Base-by-base conservation (phyloP, 345 rosid genomes). In the Eucalyptus pauciflora region DNA sequence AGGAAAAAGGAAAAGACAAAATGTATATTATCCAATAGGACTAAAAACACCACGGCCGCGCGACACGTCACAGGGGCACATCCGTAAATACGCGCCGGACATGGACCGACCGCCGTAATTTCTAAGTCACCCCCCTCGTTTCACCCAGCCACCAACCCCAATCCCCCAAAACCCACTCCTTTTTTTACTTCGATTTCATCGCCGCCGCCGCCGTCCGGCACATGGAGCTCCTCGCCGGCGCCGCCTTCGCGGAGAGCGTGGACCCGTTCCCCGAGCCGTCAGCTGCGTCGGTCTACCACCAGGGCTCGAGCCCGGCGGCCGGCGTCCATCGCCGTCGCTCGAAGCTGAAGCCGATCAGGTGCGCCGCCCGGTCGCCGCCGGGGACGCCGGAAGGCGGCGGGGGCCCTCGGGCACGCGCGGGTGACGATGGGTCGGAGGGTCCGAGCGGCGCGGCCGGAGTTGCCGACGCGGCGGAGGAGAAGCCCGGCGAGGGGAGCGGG, bases 271-370 rank as follows among this genome's bases (percentile, higher is more conserved):
- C 94, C 33, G 90, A 89, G 50, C 46, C 88, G 16, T 50, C 88
- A 89, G 88, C 58, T 4, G 91, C 88, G 56, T 69, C 56, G 8
- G 79, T 87, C 81, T 87, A 25, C 86, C 92, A 91, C 90, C 91
- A 88, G 83, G 48, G 83, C 48, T 22, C 83, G 27, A 41, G 7
- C 83, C 83, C 83, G 2, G 48, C 48, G 83, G 48, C 83, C 83
- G 83, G 48, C 48, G 83, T 20, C 43, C 83, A 76, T 3, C 10
- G 27, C 83, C 25, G 83, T 25, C 83, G 83, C 83, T 4, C 83
- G 93, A 95, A 96, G 93, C 94, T 95, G 56, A 94, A 93, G 62
- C 97, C 98, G 4, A 93, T 95, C 50, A 92, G 97, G 88, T 92
- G 89, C 90, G 90, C 67, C 86, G 92, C 80, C 54, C 89, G 93